Evolutionary conservation across 2,329 filamentous ascomycete genomes (phyloP).

Genomic region (Calonectria multiphialidica): DNA sequence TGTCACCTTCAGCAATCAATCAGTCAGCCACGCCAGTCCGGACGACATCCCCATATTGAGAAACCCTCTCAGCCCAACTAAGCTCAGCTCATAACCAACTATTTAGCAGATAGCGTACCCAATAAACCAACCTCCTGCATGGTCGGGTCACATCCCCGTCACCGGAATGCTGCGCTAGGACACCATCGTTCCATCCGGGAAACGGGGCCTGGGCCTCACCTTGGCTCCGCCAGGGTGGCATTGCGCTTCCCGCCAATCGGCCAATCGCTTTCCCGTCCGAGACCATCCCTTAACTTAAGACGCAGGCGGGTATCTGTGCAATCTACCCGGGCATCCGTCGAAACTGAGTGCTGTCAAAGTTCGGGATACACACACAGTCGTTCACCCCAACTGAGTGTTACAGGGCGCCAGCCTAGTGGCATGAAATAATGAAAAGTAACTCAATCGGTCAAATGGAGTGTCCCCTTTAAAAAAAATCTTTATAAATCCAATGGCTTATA

Average conservation of each 20-base stretch:
- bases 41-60: background rate
- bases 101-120: background rate
- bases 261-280: constrained; percentile 11
- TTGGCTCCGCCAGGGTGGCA: constrained; percentile 2
- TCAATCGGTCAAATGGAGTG: no score
- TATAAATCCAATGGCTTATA: no score
- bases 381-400: no score
- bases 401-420: no score
- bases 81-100: background rate
- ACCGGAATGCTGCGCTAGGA: constrained; percentile 22
- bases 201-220: constrained; percentile 8
- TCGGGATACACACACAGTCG: background rate
- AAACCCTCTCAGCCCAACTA: background rate
- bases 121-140: background rate
- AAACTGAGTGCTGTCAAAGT: constrained; percentile 2
- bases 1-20: background rate
- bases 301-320: constrained; percentile 19
- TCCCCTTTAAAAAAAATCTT: no score
- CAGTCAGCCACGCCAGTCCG: constrained; percentile 8
- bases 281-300: constrained; percentile 1
- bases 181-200: constrained; percentile 8
- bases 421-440: no score
- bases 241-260: constrained; percentile 12
- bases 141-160: constrained; percentile 24
- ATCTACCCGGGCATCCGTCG: constrained; percentile 14